These are phyloP conservation scores for Neopestalotiopsis clavispora DNA, from an alignment of 2,329 filamentous ascomycete genomes.

Conservation along the genomic window DNA sequence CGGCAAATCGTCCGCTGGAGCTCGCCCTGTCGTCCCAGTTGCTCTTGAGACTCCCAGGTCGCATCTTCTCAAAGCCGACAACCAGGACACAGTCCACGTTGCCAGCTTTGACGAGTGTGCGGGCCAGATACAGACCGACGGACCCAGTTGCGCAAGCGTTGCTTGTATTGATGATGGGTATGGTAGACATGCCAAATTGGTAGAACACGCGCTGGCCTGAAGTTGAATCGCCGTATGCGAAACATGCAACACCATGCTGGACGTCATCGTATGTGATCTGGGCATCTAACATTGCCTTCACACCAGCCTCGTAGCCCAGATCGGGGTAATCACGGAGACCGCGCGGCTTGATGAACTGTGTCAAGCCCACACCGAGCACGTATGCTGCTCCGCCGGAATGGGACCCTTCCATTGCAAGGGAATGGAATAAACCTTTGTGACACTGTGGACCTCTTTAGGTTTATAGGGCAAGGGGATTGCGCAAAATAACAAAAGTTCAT, in stretches of 20 bases:
- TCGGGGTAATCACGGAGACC: slow-evolving; percentile 95
- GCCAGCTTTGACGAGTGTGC: slow-evolving; percentile 79
- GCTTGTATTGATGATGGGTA: slow-evolving; percentile 97
- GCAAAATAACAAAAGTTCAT: no score
- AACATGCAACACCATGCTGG: slow-evolving; percentile 94
- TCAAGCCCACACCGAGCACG: slow-evolving; percentile 97
- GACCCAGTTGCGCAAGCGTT: slow-evolving; percentile 98
- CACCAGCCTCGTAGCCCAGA: slow-evolving; percentile 88
- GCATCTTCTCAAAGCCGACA: slow-evolving; percentile 98
- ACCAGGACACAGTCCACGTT: slow-evolving; percentile 88
- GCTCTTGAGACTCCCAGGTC: slow-evolving; percentile 80
- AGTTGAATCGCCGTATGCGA: slow-evolving; percentile 95
- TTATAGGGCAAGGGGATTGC: no score
- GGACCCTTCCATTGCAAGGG: no score
- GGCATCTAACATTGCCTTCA: slow-evolving; percentile 86
- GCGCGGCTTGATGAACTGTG: slow-evolving; percentile 97
- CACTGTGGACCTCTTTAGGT: no score
- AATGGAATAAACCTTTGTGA: no score
- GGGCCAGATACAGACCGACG: slow-evolving; percentile 83
- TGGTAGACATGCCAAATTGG: slow-evolving; percentile 96
- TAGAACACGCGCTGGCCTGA: slow-evolving; percentile 97
- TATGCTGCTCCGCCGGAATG: slow-evolving; percentile 50
- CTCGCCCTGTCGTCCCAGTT: slow-evolving; percentile 86
- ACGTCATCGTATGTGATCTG: slow-evolving; percentile 97
- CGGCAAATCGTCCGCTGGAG: slow-evolving; percentile 65